Base-by-base conservation (phyloP, 2,329 filamentous ascomycete species). In the Cercospora sp. region DNA sequence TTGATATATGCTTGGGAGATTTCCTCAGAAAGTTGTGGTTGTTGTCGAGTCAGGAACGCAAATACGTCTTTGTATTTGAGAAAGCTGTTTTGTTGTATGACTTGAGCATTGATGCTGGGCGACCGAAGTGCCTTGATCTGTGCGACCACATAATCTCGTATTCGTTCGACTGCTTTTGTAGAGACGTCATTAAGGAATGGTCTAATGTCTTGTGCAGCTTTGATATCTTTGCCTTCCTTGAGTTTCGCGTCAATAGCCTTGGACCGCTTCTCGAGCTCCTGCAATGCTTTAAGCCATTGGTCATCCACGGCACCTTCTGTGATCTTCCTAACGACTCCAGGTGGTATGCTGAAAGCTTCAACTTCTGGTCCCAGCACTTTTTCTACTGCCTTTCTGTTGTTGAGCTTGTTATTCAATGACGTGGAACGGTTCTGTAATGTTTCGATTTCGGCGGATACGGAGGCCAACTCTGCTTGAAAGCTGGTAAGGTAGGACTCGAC, bases 1-100 rank as follows among this genome's bases (percentile, higher is more conserved):
- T 97, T 97, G 82, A 96, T 90, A 76, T 99, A 99, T 3, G 96
- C 95, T 77, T 93, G 91, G 8, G 89, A 89, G 72, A 99, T 96
- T 79, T 99, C 92, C 63, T 94, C 90, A 8, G 92, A 93, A 5
- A 99, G 87, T n/a, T 87, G 85, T 1, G 91, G 83, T 75, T 98
- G 93, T 72, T 94, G 91, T 73, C 87, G 89, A 68, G 92, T 89
- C 33, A 99, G 84, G 76, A 98, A 99, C 5, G 87, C 85, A 79
- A 90, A 99, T 0, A 97, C 83, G 36, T 97, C 93, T 78, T 92
- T 96, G 82, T 93, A 96, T 73, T 88, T 90, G 60, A 97, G 83
- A 74, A 99, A 93, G 68, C 90, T 91, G 77, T 96, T 92, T 75
- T 97, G 93, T 78, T 99, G 95, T 60, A 99, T 94, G 66, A 98